These are phyloP conservation scores for Penicillium sp. DNA, from an alignment of 2,329 filamentous ascomycete genomes.

Conservation along the genomic window DNA sequence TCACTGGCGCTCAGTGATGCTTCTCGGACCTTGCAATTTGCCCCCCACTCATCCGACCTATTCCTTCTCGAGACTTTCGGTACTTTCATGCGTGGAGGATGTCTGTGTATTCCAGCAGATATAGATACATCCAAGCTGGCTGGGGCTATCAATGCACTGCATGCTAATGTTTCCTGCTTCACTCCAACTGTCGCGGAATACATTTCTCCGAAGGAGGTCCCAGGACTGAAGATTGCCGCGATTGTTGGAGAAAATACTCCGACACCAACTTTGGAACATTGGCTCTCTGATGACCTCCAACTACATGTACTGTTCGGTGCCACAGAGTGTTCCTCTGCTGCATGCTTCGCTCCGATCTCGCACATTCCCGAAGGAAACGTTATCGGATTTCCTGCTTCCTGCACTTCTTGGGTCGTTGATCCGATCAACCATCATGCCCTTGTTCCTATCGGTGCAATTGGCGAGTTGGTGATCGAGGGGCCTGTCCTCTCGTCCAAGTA, in stretches of 20 bases:
- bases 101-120: conserved; percentile 52
- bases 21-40: conserved; percentile 46
- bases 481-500: conserved; percentile 48
- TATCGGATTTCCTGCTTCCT: conserved; percentile 32
- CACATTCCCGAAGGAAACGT: not conserved
- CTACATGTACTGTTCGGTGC: conserved; percentile 32
- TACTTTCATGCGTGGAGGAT: conserved; percentile 48
- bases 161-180: conserved; percentile 38
- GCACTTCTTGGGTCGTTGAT: conserved; percentile 41
- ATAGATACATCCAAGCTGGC: conserved; percentile 58
- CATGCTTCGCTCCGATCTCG: conserved; percentile 19
- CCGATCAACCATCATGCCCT: conserved; percentile 32
- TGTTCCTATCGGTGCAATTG: conserved; percentile 39
- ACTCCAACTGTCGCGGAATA: conserved; percentile 34
- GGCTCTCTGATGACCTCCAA: conserved; percentile 21
- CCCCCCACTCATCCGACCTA: conserved; percentile 52
- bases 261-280: conserved; percentile 7
- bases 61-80: conserved; percentile 47
- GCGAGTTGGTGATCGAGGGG: conserved; percentile 44
- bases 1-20: conserved; percentile 24
- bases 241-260: conserved; percentile 26
- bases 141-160: conserved; percentile 50
- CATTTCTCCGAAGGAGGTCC: conserved; percentile 33
- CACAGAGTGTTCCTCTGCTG: conserved; percentile 30
- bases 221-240: conserved; percentile 27